Base-by-base conservation (phyloP, 2,329 filamentous ascomycete species). In the Neonectria neomacrospora region DNA sequence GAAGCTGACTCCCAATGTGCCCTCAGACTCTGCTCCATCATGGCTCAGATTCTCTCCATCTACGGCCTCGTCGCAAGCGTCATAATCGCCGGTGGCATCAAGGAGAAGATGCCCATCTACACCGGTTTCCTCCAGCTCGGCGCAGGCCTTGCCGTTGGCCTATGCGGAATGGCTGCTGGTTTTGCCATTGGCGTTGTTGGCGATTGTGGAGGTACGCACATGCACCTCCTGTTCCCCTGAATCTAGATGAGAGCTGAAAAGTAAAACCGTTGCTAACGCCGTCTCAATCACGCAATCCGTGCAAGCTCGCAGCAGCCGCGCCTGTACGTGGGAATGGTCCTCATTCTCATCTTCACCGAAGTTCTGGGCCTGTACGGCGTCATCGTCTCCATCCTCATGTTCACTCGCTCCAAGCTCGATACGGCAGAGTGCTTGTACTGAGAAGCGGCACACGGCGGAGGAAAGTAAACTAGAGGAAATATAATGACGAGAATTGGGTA, bases 371-470 rank as follows among this genome's bases (percentile, higher is more conserved):
- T 82, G 4, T 83, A 83, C 62, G 81, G 81, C 4, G 78, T 83
- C 34, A 81, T 85, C 50, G 80, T 85, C 22, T 78, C 79, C 18
- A 83, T 85, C 56, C 70, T 85, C 53, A 82, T 85, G 81, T 72
- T 83, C 62, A 82, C 82, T 5, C 79, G 75, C 62, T 80, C 81
- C 28, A 78, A 69, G 34, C 50, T 75, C 23, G 76, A 76, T 20
- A 78, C 79, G 3, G 81, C 79, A 10, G 71, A 74, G 55, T 83
- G 81, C 64, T 61, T 65, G 20, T 79, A 76, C 45, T 81, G 61
- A 75, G 23, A 22, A 22, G n/a, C 14, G 18, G 22, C 3, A 12
- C 14, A 8, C 5, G 6, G 3, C 8, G 18, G 23, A 30, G 14
- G 18, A 14, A 10, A 26, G 23, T 14, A 41, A 50, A 28, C 11